Base-by-base conservation (phyloP, 106 monocot species). In the Iris macrosiphon region DNA sequence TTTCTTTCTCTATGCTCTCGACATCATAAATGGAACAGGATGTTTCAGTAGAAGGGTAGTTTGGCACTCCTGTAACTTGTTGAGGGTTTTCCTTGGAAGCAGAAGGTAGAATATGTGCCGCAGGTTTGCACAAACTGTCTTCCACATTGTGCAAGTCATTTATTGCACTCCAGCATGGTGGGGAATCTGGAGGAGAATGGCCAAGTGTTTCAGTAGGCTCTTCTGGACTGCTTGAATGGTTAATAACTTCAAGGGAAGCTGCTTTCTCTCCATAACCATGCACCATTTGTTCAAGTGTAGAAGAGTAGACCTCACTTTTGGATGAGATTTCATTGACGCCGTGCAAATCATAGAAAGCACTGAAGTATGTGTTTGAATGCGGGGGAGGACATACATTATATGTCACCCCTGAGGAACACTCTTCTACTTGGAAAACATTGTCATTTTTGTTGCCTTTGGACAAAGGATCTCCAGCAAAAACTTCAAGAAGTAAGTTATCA, bases 401-500 rank as follows among this genome's bases (percentile, higher is more conserved):
- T 48, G 19, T 15, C 50, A 11, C 49, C 3, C 15, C 7, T 35
- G 2, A 1, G 47, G 40, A 68, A 68, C 26, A 1, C 26, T 25
- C 47, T 20, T 26, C 31, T 33, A 16, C 12, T 7, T 9, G 17
- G 45, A 35, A 23, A 53, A 23, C 37, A n/a, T 4, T 4, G 35
- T 17, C 9, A 31, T 34, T 48, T 47, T 57, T 26, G 58, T 24
- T 48, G 18, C 3, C 33, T 7, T 40, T 58, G 11, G 22, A 41
- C n/a, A 42, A 13, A 13, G 49, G 13, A 64, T 41, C 40, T 27
- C 30, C 63, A 55, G 45, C 37, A 13, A 68, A 19, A 13, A 54
- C 54, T 35, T 68, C 60, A 59, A 39, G 29, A 47, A 66, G 64
- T 49, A 70, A 43, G 50, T 47, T 57, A 57, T 49, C 61, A 21